Conservation (phyloP, 305 asterid species). For the Solanum hybrid region DNA sequence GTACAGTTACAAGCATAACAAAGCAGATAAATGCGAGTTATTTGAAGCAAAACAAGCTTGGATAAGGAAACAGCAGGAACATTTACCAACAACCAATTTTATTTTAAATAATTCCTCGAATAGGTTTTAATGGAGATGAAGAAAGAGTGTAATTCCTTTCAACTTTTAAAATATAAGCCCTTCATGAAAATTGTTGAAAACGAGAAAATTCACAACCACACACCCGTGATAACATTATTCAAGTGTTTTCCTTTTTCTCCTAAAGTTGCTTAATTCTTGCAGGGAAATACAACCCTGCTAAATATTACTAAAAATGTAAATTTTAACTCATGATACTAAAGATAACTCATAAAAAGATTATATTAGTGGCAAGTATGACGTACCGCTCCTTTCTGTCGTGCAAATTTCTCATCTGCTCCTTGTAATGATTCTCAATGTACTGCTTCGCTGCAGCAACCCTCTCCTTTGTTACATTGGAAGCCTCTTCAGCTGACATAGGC, state of each 20-base stretch:
- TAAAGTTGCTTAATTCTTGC: not conserved
- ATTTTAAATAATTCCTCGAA: not conserved
- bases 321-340: not conserved
- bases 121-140: not conserved
- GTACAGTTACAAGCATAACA: not conserved
- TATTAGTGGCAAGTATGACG: conserved; percentile 6
- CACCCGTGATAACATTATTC: not conserved
- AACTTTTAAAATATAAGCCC: not conserved
- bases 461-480: conserved; percentile 83
- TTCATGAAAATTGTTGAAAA: not conserved
- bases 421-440: conserved; percentile 96
- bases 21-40: not conserved
- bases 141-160: not conserved
- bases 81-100: not conserved
- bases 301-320: not conserved
- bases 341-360: not conserved
- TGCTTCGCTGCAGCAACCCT: conserved; percentile 93
- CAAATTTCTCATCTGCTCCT: conserved; percentile 81
- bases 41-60: not conserved
- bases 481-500: conserved; percentile 61
- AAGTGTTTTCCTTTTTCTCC: not conserved
- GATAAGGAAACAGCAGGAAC: not conserved
- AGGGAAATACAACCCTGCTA: not conserved
- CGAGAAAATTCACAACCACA: not conserved
- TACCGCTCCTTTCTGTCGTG: conserved; percentile 95